These are phyloP conservation scores for Lecanosticta acicola DNA, from an alignment of 2,329 filamentous ascomycete species.

Conservation along the genomic window DNA sequence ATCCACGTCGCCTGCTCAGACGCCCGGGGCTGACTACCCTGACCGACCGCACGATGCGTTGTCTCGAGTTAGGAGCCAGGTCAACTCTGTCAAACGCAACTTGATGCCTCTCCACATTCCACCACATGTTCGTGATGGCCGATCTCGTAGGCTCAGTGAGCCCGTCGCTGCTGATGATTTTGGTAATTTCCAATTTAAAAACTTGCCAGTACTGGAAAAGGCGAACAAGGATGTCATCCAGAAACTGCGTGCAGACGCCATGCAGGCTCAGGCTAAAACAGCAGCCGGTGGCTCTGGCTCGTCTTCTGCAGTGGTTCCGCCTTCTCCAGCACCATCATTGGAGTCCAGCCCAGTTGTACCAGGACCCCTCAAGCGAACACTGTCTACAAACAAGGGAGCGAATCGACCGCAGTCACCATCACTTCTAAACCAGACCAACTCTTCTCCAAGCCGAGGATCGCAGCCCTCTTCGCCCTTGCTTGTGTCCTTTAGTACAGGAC, in stretches of 20 bases:
- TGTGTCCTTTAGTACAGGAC: conserved; percentile 89
- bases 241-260: conserved; percentile 84
- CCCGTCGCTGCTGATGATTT: conserved; percentile 87
- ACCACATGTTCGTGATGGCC: conserved; percentile 86
- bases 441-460: conserved; percentile 81
- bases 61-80: conserved; percentile 79
- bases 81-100: conserved; percentile 78
- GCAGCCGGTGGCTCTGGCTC: conserved; percentile 36
- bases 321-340: conserved; percentile 59
- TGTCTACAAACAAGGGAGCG: conserved; percentile 73
- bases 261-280: conserved; percentile 60
- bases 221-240: conserved; percentile 99
- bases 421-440: conserved; percentile 68
- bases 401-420: conserved; percentile 85
- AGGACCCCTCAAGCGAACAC: conserved; percentile 71
- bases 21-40: conserved; percentile 68
- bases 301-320: conserved; percentile 42
- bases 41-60: conserved; percentile 93
- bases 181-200: conserved; percentile 95
- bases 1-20: conserved; percentile 63
- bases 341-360: conserved; percentile 82
- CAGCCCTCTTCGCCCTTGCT: conserved; percentile 83
- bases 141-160: conserved; percentile 83
- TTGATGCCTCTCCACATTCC: conserved; percentile 95
- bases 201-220: conserved; percentile 90